phyloP scores from a whole-genome alignment of 441 rosid genomes.

The Geranium incanum region DNA sequence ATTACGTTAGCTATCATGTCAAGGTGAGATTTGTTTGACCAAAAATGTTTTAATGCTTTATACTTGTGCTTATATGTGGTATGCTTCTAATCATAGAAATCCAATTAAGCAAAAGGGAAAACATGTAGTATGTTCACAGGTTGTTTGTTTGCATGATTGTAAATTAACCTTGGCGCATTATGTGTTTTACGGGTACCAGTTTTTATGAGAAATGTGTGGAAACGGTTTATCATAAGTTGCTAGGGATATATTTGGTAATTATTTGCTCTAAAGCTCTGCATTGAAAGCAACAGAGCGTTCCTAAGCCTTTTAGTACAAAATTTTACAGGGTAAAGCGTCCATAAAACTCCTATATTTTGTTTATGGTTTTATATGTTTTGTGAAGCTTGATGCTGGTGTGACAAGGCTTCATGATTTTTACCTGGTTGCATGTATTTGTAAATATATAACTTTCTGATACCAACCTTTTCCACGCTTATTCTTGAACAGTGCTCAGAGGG shows the following conservation, averaged over 20 bases:
- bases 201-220: no score
- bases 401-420: neutral
- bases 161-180: neutral
- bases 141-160: neutral
- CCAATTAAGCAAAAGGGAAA: neutral
- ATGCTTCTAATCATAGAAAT: neutral
- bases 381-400: neutral
- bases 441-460: slow-evolving; percentile 16
- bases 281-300: no score
- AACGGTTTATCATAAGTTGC: neutral
- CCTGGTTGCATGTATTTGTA: slow-evolving; percentile 12
- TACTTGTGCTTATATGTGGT: neutral
- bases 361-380: neutral
- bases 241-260: neutral
- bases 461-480: slow-evolving; percentile 12
- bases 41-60: neutral
- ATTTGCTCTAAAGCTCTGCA: no score
- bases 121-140: neutral
- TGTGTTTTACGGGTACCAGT: no score
- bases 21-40: slow-evolving; percentile 42
- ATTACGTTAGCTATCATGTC: slow-evolving; percentile 89
- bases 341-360: neutral
- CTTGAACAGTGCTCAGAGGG: slow-evolving; percentile 67
- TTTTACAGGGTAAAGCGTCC: no score
- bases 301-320: no score